Conservation (phyloP, 345 rosid species). For the Xanthoceras sorbifolium region DNA sequence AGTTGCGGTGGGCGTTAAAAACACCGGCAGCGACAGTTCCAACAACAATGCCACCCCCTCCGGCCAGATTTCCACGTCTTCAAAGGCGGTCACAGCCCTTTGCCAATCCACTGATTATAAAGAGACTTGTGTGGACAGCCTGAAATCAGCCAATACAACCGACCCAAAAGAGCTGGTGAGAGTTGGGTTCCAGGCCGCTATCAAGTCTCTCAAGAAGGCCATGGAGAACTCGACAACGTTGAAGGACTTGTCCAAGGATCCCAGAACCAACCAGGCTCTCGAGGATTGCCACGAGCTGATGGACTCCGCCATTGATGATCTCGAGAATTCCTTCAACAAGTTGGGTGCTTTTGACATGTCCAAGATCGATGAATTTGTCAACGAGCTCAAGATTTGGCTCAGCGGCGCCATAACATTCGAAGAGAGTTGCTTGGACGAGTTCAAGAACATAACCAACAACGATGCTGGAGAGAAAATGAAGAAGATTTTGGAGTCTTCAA, state of each 20-base stretch:
- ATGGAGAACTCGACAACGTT: slow-evolving; percentile 44
- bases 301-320: slow-evolving; percentile 56
- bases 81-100: slow-evolving; percentile 53
- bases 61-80: slow-evolving; percentile 22
- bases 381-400: slow-evolving; percentile 68
- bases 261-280: slow-evolving; percentile 51
- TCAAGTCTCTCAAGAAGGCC: slow-evolving; percentile 37
- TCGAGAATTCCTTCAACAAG: slow-evolving; percentile 42
- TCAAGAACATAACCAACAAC: slow-evolving; percentile 49
- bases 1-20: slow-evolving; percentile 39
- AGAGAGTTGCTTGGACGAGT: slow-evolving; percentile 70
- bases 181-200: slow-evolving; percentile 48
- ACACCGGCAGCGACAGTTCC: not conserved
- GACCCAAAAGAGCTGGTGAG: slow-evolving; percentile 67
- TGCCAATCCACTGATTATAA: slow-evolving; percentile 66
- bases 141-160: slow-evolving; percentile 41
- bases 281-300: slow-evolving; percentile 54
- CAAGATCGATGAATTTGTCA: slow-evolving; percentile 34
- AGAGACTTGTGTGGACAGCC: slow-evolving; percentile 49
- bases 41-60: not conserved
- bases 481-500: slow-evolving; percentile 39
- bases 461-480: slow-evolving; percentile 49
- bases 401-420: slow-evolving; percentile 78
- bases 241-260: slow-evolving; percentile 44
- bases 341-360: slow-evolving; percentile 42